phyloP scores from a whole-genome alignment of 2,329 filamentous ascomycete genomes.

The Aspergillus brunneoviolaceus region DNA sequence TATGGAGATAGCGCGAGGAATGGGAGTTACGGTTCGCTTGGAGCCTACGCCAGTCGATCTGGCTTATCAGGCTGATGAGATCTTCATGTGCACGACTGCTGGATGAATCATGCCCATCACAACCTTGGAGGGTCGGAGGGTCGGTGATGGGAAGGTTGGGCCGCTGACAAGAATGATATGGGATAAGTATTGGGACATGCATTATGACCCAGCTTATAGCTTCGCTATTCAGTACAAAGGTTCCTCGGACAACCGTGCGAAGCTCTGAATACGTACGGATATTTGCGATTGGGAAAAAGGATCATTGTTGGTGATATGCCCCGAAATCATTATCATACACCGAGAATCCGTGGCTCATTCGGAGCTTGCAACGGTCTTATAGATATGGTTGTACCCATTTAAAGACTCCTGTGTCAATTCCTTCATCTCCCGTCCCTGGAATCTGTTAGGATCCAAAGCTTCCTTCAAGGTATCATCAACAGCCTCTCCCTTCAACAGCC shows the following conservation, averaged over 20 bases:
- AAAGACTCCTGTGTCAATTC: constrained; percentile 25
- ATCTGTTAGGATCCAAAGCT: constrained; percentile 27
- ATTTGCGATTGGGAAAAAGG: not conserved
- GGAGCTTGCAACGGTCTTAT: constrained; percentile 22
- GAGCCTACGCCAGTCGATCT: constrained; percentile 41
- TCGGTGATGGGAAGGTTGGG: constrained; percentile 47
- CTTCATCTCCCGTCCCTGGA: constrained; percentile 20
- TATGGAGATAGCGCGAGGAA: constrained; percentile 39
- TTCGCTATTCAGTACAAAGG: not conserved
- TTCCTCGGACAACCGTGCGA: not conserved
- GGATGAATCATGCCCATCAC: constrained; percentile 56
- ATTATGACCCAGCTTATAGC: constrained; percentile 31
- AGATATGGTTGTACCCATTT: constrained; percentile 34
- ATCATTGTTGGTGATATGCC: not conserved
- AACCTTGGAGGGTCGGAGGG: constrained; percentile 42
- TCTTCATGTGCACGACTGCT: constrained; percentile 55
- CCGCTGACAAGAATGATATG: constrained; percentile 50
- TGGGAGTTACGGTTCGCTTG: not conserved
- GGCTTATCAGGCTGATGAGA: constrained; percentile 48
- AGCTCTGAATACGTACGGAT: not conserved
- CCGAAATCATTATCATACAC: not conserved
- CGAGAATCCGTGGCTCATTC: not conserved
- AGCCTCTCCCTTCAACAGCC: constrained; percentile 14
- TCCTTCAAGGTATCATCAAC: constrained; percentile 20
- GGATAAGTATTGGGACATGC: constrained; percentile 53